phyloP scores from a whole-genome alignment of 352 stramenopile species.

The Sclerospora graminicola region DNA sequence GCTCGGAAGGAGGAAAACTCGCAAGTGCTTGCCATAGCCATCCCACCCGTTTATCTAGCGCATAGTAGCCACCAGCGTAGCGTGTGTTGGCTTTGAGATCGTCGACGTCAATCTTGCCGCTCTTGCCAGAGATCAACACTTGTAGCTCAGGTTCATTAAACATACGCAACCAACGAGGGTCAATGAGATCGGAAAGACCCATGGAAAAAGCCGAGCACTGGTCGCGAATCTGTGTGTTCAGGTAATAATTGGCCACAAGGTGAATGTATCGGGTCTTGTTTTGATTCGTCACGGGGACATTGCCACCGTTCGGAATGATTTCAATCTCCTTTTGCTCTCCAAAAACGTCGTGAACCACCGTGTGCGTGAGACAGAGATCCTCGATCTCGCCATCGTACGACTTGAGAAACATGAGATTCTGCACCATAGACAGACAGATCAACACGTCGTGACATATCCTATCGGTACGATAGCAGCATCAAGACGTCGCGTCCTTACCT shows the following conservation, averaged over 20 bases:
- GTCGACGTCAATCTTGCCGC: conserved; percentile 38
- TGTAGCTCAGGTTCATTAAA: conserved; percentile 96
- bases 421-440: not conserved
- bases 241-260: conserved; percentile 92
- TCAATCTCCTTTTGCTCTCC: conserved; percentile 73
- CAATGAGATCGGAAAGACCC: conserved; percentile 90
- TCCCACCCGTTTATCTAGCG: conserved; percentile 58
- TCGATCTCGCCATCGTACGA: conserved; percentile 89
- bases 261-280: conserved; percentile 96
- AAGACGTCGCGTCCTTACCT: conserved; percentile 23
- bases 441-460: not conserved
- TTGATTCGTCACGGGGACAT: conserved; percentile 82
- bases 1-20: conserved; percentile 77
- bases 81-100: conserved; percentile 86
- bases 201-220: conserved; percentile 90
- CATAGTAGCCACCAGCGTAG: conserved; percentile 92
- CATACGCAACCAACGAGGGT: conserved; percentile 86
- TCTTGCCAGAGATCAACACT: conserved; percentile 87
- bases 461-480: not conserved
- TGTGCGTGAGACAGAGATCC: conserved; percentile 88
- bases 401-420: conserved; percentile 95
- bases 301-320: conserved; percentile 83
- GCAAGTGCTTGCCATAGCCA: conserved; percentile 63
- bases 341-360: conserved; percentile 82
- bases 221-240: conserved; percentile 88